A percentile compares a stretch with the other conserved stretches of the same genome.
Evolutionary conservation across 129 eudicot species (phyloP).

Genomic region (Silybum marianum): DNA sequence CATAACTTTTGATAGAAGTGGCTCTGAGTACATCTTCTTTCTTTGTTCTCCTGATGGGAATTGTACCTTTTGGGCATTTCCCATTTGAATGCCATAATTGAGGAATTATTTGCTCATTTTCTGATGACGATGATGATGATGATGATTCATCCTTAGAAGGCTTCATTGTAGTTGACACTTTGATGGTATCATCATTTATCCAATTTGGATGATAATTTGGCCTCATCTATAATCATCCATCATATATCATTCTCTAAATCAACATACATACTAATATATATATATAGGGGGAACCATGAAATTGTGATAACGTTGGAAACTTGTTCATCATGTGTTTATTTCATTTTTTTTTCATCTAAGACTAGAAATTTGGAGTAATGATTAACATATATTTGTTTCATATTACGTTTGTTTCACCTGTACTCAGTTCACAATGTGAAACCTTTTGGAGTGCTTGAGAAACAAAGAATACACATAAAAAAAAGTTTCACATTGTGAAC

Average conservation of each 20-base stretch:
- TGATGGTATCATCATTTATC: conserved; percentile 44
- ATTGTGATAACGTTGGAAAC: no score
- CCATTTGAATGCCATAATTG: conserved; percentile 82
- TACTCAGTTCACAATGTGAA: no score
- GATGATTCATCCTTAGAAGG: conserved; percentile 28
- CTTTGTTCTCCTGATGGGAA: conserved; percentile 75
- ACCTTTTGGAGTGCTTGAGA: no score
- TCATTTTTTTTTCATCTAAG: no score
- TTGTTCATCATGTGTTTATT: no score
- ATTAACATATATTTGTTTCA: no score
- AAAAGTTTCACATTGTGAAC: no score
- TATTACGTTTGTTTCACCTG: no score
- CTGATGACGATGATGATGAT: conserved; percentile 15
- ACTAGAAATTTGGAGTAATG: no score
- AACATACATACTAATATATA: background rate
- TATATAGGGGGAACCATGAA: no score
- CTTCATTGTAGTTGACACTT: conserved; percentile 31
- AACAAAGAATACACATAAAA: no score
- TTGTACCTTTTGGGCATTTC: conserved; percentile 63
- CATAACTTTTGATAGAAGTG: conserved; percentile 63
- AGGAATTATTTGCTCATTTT: conserved; percentile 26
- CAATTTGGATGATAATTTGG: conserved; percentile 83
- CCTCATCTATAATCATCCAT: conserved; percentile 41
- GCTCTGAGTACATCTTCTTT: conserved; percentile 80
- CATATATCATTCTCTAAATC: background rate